These are phyloP conservation scores for Baudoinia panamericana DNA, from an alignment of 495 filamentous ascomycete species.

Conservation along the genomic window DNA sequence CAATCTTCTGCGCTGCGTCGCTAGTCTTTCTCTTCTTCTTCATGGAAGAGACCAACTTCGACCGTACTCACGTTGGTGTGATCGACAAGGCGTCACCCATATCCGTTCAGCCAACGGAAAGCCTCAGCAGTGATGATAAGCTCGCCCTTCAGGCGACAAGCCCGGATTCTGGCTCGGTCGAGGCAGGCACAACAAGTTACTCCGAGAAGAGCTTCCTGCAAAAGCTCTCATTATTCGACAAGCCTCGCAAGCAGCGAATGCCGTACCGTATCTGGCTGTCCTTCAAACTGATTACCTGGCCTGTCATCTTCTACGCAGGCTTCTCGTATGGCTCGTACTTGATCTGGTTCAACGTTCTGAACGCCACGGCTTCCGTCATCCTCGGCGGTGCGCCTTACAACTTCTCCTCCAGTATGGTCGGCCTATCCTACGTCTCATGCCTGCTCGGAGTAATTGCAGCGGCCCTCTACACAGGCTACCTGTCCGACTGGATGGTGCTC, in stretches of 20 bases:
- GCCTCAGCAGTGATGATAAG: neutral
- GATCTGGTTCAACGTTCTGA: constrained; percentile 51
- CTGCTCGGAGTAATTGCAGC: constrained; percentile 41
- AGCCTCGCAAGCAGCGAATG: constrained; percentile 7
- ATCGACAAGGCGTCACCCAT: neutral
- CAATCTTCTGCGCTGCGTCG: constrained; percentile 3
- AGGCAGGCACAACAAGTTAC: constrained; percentile 1
- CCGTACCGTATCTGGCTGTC: constrained; percentile 7
- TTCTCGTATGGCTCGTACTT: constrained; percentile 9
- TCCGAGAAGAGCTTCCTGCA: constrained; percentile 4
- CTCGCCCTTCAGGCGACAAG: neutral
- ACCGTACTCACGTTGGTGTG: constrained; percentile 7
- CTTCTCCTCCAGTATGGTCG: constrained; percentile 45
- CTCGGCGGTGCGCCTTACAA: constrained; percentile 44
- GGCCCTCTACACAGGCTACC: constrained; percentile 36
- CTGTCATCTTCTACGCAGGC: constrained; percentile 9
- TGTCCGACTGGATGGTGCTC: constrained; percentile 47
- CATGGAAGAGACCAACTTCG: constrained; percentile 14
- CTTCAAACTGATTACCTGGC: constrained; percentile 6
- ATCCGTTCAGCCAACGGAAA: neutral
- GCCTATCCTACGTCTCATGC: constrained; percentile 46
- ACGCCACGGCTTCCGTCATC: constrained; percentile 50
- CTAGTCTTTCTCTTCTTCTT: constrained; percentile 10
- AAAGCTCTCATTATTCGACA: constrained; percentile 5
- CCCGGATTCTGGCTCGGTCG: constrained; percentile 3